These are phyloP conservation scores for Stromatinia cepivora DNA, from an alignment of 2,329 filamentous ascomycete species.

Conservation along the genomic window DNA sequence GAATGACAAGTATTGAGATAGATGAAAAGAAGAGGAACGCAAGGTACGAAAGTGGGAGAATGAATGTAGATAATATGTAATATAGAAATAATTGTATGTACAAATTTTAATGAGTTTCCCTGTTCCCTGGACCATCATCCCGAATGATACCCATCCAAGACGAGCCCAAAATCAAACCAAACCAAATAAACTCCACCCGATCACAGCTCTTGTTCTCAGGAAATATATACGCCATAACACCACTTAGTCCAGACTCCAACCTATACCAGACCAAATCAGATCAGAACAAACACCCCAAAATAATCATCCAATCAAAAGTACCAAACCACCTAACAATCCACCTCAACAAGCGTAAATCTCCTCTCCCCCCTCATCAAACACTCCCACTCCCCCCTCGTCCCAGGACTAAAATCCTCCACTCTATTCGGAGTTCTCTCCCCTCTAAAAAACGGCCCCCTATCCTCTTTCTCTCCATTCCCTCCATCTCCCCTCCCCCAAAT, in stretches of 20 bases:
- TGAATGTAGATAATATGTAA: not conserved
- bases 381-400: conserved; percentile 63
- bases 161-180: not conserved
- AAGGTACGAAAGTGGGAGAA: not conserved
- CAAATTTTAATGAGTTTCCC: not conserved
- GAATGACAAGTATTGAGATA: too few species aligned
- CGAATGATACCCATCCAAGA: not conserved
- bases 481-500: not conserved
- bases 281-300: too few species aligned
- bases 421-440: conserved; percentile 59
- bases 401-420: conserved; percentile 62
- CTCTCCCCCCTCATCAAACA: conserved; percentile 55
- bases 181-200: conserved; percentile 22
- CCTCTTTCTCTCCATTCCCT: conserved; percentile 25
- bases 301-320: not conserved
- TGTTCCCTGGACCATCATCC: too few species aligned
- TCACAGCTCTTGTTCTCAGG: conserved; percentile 41
- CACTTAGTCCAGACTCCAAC: not conserved
- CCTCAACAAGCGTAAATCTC: conserved; percentile 48
- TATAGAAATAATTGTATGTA: not conserved
- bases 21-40: too few species aligned
- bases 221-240: conserved; percentile 1
- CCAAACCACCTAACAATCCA: conserved; percentile 47
- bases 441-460: conserved; percentile 40
- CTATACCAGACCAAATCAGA: too few species aligned